Evolutionary conservation across 1,284 basidiomycete genomes (phyloP).

Genomic region (Mycena citricolor): DNA sequence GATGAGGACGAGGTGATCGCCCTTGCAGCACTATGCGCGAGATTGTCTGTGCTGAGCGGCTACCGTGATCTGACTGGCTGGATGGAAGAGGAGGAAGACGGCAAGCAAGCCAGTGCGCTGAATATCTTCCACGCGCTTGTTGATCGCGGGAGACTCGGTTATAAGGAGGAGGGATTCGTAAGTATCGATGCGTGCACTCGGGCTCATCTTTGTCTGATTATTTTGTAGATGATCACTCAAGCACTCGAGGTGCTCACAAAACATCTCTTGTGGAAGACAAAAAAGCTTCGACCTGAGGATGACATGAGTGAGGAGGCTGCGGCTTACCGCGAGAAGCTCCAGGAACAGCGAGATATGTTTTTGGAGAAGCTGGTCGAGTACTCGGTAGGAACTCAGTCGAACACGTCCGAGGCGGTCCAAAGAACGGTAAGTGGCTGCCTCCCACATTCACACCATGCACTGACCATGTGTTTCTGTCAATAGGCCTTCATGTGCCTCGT

Average conservation of each 20-base stretch:
- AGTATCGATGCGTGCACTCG: slow-evolving; percentile 28
- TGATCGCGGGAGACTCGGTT: slow-evolving; percentile 83
- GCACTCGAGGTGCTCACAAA: slow-evolving; percentile 76
- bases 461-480: too few species aligned
- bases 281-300: slow-evolving; percentile 43
- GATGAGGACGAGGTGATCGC: slow-evolving; percentile 81
- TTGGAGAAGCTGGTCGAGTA: slow-evolving; percentile 79
- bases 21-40: slow-evolving; percentile 71
- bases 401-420: slow-evolving; percentile 78
- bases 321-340: slow-evolving; percentile 51
- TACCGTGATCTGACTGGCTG: slow-evolving; percentile 74
- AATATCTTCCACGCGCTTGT: slow-evolving; percentile 83
- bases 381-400: slow-evolving; percentile 81
- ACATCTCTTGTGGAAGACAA: slow-evolving; percentile 85
- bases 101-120: slow-evolving; percentile 86
- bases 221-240: slow-evolving; percentile 78
- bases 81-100: slow-evolving; percentile 89
- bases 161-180: slow-evolving; percentile 86
- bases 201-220: slow-evolving; percentile 1
- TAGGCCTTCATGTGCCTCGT: slow-evolving; percentile 87
- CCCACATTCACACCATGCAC: too few species aligned
- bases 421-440: slow-evolving; percentile 61
- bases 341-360: slow-evolving; percentile 64
- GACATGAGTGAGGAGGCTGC: slow-evolving; percentile 51
- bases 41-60: slow-evolving; percentile 70